Evolutionary conservation across 495 filamentous ascomycete species (phyloP).

Genomic region (Cairneyella variabilis): DNA sequence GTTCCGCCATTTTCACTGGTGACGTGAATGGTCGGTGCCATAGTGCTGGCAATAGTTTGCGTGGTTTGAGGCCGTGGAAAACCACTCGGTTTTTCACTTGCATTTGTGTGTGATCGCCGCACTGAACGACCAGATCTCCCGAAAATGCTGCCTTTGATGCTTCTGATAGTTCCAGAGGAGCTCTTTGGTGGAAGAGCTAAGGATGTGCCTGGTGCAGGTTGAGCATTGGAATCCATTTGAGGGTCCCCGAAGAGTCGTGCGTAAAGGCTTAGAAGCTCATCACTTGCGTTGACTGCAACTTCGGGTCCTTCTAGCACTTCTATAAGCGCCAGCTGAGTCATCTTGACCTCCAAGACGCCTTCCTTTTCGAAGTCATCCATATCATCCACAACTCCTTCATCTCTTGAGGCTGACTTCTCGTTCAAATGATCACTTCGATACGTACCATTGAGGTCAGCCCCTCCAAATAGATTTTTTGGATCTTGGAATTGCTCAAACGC

Average conservation of each 20-base stretch:
- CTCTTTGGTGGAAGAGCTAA: constrained; percentile 56
- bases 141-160: constrained; percentile 72
- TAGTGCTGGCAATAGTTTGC: constrained; percentile 35
- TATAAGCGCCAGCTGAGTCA: constrained; percentile 83
- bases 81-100: constrained; percentile 28
- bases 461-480: constrained; percentile 52
- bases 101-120: constrained; percentile 36
- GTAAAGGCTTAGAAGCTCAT: constrained; percentile 80
- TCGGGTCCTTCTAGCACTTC: constrained; percentile 80
- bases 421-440: constrained; percentile 54
- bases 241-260: constrained; percentile 66
- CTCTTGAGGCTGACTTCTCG: constrained; percentile 30
- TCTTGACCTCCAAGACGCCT: constrained; percentile 81
- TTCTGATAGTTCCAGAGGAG: constrained; percentile 66
- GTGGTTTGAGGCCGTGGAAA: constrained; percentile 41
- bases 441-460: constrained; percentile 27
- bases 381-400: constrained; percentile 58
- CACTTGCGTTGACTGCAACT: constrained; percentile 76
- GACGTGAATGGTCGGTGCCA: constrained; percentile 46
- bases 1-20: constrained; percentile 36
- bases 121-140: constrained; percentile 36
- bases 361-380: constrained; percentile 78
- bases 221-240: constrained; percentile 22
- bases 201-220: constrained; percentile 17
- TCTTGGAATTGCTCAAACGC: constrained; percentile 83